Base-by-base conservation (phyloP, 1,139 yeast species). In the Protomyces inundatus region DNA sequence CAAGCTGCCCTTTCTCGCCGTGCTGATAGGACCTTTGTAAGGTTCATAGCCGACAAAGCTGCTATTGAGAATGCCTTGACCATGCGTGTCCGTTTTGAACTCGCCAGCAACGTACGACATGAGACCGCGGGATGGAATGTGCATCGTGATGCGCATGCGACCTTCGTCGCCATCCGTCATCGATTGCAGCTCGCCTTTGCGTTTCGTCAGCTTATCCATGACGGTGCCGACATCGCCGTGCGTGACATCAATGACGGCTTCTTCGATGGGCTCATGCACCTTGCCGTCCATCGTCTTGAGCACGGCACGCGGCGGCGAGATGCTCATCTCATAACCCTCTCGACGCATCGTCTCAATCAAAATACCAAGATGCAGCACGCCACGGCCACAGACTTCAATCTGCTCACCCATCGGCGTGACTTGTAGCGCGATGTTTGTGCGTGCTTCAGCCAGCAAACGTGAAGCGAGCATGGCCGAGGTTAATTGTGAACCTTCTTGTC, bases 81-180 rank as follows among this genome's bases (percentile, higher is more conserved):
- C 64, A 34, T 60, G 64, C 3, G 64, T 60, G 23, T 60, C 64
- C 14, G 58, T 60, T 50, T 60, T 60, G 64, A 60, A 54, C 30
- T 60, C 64, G n/a, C 64, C 64, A n/a, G 58, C 64, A 32, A 60
- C 52, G 50, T 60, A 60, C 39, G 57, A 56, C 64, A 60, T 54
- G 33, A 60, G 54, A 9, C 64, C 64, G n/a, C 64, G 64, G 23
- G 54, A 35, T 6, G 64, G 64, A 4, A 60, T 56, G 16, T 60
- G 54, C 64, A 60, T 60, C 10, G 58, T 54, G 34, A 60, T 46
- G 3, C 64, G 45, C 54, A 60, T 54, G 6, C 58, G 53, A 5
- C 64, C 64, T 23, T 60, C 64, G 30, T 60, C 64, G 6, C 58
- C 58, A 37, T 60, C 64, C 36, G 39, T 37, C 54, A 54, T 54